These are phyloP conservation scores for Phialemoniopsis sp. DNA, from an alignment of 2,329 filamentous ascomycete species.

Conservation along the genomic window DNA sequence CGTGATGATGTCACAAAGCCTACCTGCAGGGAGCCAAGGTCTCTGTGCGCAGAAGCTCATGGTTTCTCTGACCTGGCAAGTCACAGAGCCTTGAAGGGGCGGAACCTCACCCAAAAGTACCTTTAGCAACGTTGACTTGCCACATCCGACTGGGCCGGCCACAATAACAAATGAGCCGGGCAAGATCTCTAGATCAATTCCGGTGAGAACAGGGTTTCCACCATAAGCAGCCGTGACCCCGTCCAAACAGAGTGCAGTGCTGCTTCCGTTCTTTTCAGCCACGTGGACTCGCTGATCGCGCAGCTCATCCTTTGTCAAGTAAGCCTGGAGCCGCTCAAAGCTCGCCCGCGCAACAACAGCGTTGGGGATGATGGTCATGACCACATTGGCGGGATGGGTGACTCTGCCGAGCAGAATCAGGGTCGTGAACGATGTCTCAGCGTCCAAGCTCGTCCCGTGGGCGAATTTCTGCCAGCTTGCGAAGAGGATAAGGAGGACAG, in stretches of 20 bases:
- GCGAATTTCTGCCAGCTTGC: slow-evolving; percentile 16
- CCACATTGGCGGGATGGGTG: slow-evolving; percentile 37
- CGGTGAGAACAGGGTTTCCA: no score
- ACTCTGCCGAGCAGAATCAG: slow-evolving; percentile 31
- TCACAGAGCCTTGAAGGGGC: not conserved
- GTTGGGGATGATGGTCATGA: slow-evolving; percentile 33
- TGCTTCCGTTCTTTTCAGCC: not conserved
- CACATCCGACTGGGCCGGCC: slow-evolving; percentile 19
- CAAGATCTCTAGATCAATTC: no score
- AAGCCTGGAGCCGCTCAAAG: slow-evolving; percentile 32
- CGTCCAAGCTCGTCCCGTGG: slow-evolving; percentile 17
- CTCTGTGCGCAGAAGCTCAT: slow-evolving; percentile 7
- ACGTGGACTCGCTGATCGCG: slow-evolving; percentile 2
- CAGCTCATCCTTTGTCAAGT: slow-evolving; percentile 16
- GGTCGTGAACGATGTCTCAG: slow-evolving; percentile 33
- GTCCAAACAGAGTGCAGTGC: not conserved
- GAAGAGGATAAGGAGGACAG: slow-evolving; percentile 29
- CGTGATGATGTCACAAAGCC: slow-evolving; percentile 4
- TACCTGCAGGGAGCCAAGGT: slow-evolving; percentile 9
- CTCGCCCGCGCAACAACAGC: slow-evolving; percentile 23
- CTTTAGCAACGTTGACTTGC: slow-evolving; percentile 21
- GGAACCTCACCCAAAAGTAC: slow-evolving; percentile 22
- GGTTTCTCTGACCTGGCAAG: not conserved
- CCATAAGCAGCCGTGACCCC: not conserved
- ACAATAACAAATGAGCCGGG: slow-evolving; percentile 16